Evolutionary conservation across 176 grass and related monocot species (phyloP).

Genomic region (Oryza meridionalis): DNA sequence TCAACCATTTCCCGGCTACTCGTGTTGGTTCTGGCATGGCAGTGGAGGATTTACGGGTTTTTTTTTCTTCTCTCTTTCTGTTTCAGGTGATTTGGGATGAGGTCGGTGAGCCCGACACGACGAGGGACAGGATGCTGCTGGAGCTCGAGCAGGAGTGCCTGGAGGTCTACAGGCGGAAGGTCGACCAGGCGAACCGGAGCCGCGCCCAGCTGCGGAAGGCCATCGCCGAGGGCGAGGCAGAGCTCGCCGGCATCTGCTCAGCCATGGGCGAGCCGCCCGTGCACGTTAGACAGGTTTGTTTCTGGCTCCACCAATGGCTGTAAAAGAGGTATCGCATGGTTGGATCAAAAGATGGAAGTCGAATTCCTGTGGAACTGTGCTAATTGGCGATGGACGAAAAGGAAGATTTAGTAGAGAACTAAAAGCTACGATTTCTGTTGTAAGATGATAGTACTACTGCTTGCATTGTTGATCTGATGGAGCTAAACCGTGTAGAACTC

Average conservation of each 20-base stretch:
- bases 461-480: not conserved
- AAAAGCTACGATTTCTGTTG: not conserved
- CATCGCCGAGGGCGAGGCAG: constrained; percentile 75
- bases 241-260: constrained; percentile 76
- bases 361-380: not conserved
- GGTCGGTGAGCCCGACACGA: constrained; percentile 66
- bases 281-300: constrained; percentile 65
- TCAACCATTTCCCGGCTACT: not conserved
- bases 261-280: constrained; percentile 65
- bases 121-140: constrained; percentile 64
- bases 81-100: constrained; percentile 86
- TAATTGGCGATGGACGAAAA: not conserved
- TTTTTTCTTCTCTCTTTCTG: not conserved
- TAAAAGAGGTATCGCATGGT: constrained; percentile 1
- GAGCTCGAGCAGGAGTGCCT: constrained; percentile 82
- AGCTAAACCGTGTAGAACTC: not conserved
- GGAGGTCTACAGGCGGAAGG: constrained; percentile 72
- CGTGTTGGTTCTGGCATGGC: not conserved
- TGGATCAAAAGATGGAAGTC: not conserved
- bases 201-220: constrained; percentile 65
- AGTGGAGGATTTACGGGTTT: not conserved
- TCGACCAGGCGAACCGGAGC: constrained; percentile 64
- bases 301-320: not conserved
- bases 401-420: not conserved
- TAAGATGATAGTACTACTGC: not conserved